Evolutionary conservation across 768 basidiomycete species (phyloP), one percentile per base, ranked within the genome.

Genomic region (Roridomyces roridus): DNA sequence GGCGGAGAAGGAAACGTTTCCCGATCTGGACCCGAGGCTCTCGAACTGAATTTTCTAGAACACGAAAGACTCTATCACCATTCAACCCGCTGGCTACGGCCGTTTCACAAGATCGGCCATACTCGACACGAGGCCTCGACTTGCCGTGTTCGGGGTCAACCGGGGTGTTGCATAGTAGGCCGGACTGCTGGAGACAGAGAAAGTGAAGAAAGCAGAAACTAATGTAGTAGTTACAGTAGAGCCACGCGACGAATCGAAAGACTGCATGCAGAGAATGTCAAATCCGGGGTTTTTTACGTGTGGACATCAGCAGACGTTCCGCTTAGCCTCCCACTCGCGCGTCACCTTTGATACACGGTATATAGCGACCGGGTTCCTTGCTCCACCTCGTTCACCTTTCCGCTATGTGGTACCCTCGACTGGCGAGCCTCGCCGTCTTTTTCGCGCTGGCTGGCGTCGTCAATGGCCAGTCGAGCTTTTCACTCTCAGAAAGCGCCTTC

Each of bases 51-150:
- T 44, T 25, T 47, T 29, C 42, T 65, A 87, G 86, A 77, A 63
- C 74, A 81, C 64, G 67, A 15, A 71, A 67, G 31, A 79, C 76
- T 3, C 71, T 78, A 35, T 82, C 86, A 34, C 81, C 83, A 15
- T 81, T 88, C 60, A 81, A 84, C 64, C 77, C 80, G 6, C 74
- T 77, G 57, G 71, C 78, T 8, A 69, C 92, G 26, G 85, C 90
- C 69, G 68, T 89, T 45, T 67, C 78, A 46, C 70, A 69, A 28
- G 72, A 71, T 58, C 69, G 84, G 23, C 63, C 82, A 25, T 70
- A 77, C 34, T 83, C 81, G 64, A 80, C 83, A 31, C 85, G 91
- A 44, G 91, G 91, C 24, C 71, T 93, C 45, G 90, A 93, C 72
- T 70, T 92, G 47, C 86, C 85, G 74, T 91, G 46, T 71, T 88